Conservation (phyloP, 2,329 filamentous ascomycete species). For the Coniella lustricola region DNA sequence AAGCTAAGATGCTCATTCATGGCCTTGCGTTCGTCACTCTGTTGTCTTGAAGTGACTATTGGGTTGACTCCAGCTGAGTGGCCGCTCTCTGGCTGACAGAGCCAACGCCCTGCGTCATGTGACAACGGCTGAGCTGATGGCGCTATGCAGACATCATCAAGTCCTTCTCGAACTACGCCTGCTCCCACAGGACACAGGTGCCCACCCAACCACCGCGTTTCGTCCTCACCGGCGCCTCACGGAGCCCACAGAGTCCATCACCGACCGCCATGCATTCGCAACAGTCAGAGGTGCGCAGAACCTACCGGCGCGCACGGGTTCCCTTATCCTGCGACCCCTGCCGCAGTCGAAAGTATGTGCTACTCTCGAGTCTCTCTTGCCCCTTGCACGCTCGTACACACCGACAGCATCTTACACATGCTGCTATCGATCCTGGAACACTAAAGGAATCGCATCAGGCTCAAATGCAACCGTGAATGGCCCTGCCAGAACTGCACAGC, state of each 20-base stretch:
- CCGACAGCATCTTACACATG: not conserved
- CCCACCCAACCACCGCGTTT: not conserved
- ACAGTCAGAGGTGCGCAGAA: not conserved
- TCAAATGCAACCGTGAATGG: slow-evolving; percentile 24
- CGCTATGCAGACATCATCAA: not conserved
- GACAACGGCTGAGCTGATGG: not conserved
- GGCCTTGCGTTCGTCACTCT: too few species aligned
- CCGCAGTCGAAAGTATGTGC: slow-evolving; percentile 19
- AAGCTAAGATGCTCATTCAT: too few species aligned
- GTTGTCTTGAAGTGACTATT: too few species aligned
- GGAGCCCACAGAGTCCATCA: not conserved
- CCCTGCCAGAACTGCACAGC: slow-evolving; percentile 24
- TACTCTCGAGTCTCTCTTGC: not conserved
- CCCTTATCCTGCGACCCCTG: slow-evolving; percentile 21
- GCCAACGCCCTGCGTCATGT: not conserved
- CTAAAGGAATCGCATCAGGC: slow-evolving; percentile 13
- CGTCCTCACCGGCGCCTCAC: not conserved
- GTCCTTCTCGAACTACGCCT: too few species aligned
- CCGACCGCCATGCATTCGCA: slow-evolving; percentile 7
- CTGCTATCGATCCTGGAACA: too few species aligned
- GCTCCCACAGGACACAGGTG: too few species aligned
- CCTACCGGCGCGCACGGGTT: slow-evolving; percentile 16
- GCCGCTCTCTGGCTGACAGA: too few species aligned
- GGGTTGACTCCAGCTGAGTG: too few species aligned
- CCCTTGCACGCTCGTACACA: not conserved